These are phyloP conservation scores for Aspergillus quadrilineatus DNA, from an alignment of 2,329 filamentous ascomycete genomes.

Conservation along the genomic window DNA sequence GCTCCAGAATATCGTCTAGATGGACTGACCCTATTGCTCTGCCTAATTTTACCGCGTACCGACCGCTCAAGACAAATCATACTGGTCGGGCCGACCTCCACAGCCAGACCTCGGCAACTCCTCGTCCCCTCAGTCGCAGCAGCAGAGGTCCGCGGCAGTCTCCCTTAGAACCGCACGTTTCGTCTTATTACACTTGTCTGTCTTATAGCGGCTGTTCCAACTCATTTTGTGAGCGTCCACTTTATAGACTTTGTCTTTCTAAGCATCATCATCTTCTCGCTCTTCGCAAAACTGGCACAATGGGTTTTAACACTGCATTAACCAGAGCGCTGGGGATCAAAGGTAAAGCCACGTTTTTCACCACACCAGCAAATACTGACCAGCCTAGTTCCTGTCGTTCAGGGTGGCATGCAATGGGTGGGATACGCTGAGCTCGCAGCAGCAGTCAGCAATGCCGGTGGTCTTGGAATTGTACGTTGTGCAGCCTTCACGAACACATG, in stretches of 20 bases:
- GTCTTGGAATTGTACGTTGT: conserved; percentile 49
- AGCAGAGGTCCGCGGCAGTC: conserved; percentile 27
- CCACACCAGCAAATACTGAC: not conserved
- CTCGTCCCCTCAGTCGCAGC: conserved; percentile 24
- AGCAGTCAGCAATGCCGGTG: conserved; percentile 56
- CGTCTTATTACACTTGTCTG: not conserved
- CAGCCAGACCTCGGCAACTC: conserved; percentile 34
- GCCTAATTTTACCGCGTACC: not conserved
- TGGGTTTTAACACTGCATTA: conserved; percentile 65
- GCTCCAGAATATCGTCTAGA: not conserved
- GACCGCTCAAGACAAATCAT: conserved; percentile 3
- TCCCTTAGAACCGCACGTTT: not conserved
- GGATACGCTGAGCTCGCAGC: conserved; percentile 54
- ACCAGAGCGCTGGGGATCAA: conserved; percentile 59
- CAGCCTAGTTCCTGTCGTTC: conserved; percentile 47
- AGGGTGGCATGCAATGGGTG: conserved; percentile 58
- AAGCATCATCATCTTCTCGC: not conserved
- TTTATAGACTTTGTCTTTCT: conserved; percentile 5
- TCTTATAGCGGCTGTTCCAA: not conserved
- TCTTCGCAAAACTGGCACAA: conserved; percentile 29
- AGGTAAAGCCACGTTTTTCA: conserved; percentile 28
- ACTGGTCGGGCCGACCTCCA: conserved; percentile 8
- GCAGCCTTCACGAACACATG: not conserved
- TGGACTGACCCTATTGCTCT: not conserved
- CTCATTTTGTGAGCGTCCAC: not conserved